Percentiles rank a stretch among this genome's conserved stretches.
Conservation (phyloP, 345 rosid species). For the Combretum micranthum region DNA sequence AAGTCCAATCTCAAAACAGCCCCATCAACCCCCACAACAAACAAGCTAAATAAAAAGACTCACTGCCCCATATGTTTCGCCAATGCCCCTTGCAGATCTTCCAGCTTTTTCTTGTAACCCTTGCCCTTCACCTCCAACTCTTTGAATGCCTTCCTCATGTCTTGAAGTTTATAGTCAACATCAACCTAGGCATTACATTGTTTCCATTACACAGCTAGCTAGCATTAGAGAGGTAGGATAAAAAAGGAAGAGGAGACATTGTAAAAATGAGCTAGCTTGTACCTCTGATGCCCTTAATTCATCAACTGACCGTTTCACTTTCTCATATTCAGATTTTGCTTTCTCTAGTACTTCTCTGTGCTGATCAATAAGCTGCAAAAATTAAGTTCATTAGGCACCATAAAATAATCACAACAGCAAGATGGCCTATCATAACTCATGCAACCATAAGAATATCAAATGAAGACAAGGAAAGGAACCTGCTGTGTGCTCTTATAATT, state of each 20-base stretch:
- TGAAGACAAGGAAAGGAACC: conserved; percentile 28
- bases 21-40: conserved; percentile 4
- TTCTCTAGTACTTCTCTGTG: conserved; percentile 58
- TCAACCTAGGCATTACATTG: conserved; percentile 57
- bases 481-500: conserved; percentile 61
- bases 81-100: conserved; percentile 63
- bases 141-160: conserved; percentile 58
- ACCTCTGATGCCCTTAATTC: conserved; percentile 87
- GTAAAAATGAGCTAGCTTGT: conserved; percentile 10
- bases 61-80: conserved; percentile 86
- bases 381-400: too few species aligned
- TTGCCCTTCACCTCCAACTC: conserved; percentile 80
- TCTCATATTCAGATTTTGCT: conserved; percentile 62
- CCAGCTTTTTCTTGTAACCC: conserved; percentile 72
- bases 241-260: conserved; percentile 11
- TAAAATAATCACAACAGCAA: conserved; percentile 9
- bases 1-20: conserved; percentile 10
- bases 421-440: conserved; percentile 1
- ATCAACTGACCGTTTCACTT: conserved; percentile 67
- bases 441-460: background rate
- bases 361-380: conserved; percentile 62
- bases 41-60: conserved; percentile 14
- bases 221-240: conserved; percentile 5
- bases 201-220: background rate
- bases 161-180: conserved; percentile 70